Evolutionary conservation across 768 basidiomycete species (phyloP), one percentile per base, ranked within the genome.

Genomic region (Trametes maxima): DNA sequence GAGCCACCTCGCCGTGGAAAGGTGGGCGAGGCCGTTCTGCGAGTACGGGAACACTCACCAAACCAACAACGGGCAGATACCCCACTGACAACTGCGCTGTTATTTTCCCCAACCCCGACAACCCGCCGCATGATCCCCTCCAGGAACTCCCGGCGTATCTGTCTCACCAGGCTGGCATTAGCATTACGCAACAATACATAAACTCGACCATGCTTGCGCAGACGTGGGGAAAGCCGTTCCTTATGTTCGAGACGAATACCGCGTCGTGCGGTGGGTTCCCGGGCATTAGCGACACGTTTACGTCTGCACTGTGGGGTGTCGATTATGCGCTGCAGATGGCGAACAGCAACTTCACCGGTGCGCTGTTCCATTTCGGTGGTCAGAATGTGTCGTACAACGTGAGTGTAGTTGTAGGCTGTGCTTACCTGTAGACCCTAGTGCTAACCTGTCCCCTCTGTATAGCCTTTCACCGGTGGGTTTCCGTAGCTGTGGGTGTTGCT

Each of bases 251-350:
- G 70, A 83, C 80, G 39, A 82, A 81, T 64, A 78, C 80, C 8
- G 82, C 81, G 0, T 78, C 77, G 48, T 85, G 83, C 69, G 81
- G 81, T 59, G 83, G 83, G n/a, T 82, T 83, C 67, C 70, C 78
- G 16, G 83, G 83, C 4, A 65, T 85, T 56, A 79, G 77, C 40
- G 80, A 83, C 64, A 76, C 74, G 40, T 84, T 84, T 55, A 80
- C 77, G 2, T 78, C 78, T 2, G 76, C 81, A 17, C 72, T 84
- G 24, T 85, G 83, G 83, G 81, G 68, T 35, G 66, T 80, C 44
- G 82, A 84, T 66, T 81, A 77, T 65, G 78, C 78, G 3, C 62
- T 85, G 40, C 77, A 79, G 65, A 76, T 84, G 77, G 82, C 79
- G 19, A 75, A 74, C 36, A 72, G 68, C 55, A 83, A 82, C 70